phyloP scores from a whole-genome alignment of 768 basidiomycete species.

The Candolleomyces aberdarensis region DNA sequence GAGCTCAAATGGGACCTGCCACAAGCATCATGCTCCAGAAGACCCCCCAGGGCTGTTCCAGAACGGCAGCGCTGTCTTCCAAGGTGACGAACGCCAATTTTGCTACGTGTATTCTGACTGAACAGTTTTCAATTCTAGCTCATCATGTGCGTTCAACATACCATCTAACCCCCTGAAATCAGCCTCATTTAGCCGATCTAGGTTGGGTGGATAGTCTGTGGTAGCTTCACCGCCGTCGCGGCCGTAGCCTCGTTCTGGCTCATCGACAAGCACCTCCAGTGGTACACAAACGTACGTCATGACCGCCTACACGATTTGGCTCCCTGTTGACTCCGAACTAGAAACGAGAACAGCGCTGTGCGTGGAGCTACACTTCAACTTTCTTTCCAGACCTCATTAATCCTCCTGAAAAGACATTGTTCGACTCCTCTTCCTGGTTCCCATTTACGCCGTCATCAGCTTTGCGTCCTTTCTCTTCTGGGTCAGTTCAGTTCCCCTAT shows the following conservation, averaged over 20 bases:
- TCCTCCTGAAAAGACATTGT: constrained; percentile 51
- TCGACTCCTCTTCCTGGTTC: constrained; percentile 75
- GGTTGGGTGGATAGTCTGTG: constrained; percentile 70
- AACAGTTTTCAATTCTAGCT: constrained; percentile 27
- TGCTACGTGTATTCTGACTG: not conserved
- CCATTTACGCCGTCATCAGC: constrained; percentile 67
- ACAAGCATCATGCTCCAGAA: constrained; percentile 36
- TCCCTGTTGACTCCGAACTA: constrained; percentile 18
- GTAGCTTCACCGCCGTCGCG: constrained; percentile 55
- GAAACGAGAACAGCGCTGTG: constrained; percentile 72
- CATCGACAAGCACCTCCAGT: constrained; percentile 66
- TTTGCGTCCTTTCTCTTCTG: constrained; percentile 70
- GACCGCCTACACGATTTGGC: not conserved
- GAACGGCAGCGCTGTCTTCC: constrained; percentile 57
- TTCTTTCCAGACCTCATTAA: not conserved
- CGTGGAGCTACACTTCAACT: constrained; percentile 8
- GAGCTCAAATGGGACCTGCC: constrained; percentile 23
- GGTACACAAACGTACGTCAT: constrained; percentile 63
- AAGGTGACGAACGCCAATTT: constrained; percentile 41
- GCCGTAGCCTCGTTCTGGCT: constrained; percentile 65
- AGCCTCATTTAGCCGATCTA: constrained; percentile 18
- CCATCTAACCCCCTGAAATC: not conserved
- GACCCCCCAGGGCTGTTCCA: constrained; percentile 56
- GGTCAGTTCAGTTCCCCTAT: constrained; percentile 33
- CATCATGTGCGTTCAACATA: constrained; percentile 47